phyloP scores from a whole-genome alignment of 306 rosid species.

The Hippophae rhamnoides region DNA sequence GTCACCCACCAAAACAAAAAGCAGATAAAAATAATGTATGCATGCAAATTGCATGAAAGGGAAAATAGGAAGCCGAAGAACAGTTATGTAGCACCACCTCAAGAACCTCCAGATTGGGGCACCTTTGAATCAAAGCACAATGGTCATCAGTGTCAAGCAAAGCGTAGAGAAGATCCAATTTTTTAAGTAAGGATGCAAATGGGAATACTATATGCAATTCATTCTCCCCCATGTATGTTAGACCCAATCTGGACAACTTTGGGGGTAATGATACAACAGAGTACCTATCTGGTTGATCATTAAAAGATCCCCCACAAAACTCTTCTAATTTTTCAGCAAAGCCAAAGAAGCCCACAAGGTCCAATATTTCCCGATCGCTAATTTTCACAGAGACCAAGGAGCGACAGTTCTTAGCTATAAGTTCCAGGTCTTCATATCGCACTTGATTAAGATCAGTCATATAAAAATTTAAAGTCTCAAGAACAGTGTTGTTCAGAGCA shows the following conservation, averaged over 20 bases:
- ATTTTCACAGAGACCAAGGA: conserved; percentile 67
- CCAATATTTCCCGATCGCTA: conserved; percentile 63
- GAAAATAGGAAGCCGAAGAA: conserved; percentile 1
- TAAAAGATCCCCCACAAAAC: conserved; percentile 83
- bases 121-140: conserved; percentile 64
- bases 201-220: conserved; percentile 79
- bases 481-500: conserved; percentile 72
- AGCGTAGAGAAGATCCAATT: conserved; percentile 79
- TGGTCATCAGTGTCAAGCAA: conserved; percentile 88
- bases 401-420: conserved; percentile 66
- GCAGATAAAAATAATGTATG: too few relatives aligned
- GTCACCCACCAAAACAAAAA: too few relatives aligned
- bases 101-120: conserved; percentile 83
- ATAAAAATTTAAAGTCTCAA: conserved; percentile 77
- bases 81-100: conserved; percentile 42
- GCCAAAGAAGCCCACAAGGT: conserved; percentile 58
- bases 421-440: conserved; percentile 71
- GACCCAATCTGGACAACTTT: conserved; percentile 57
- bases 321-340: conserved; percentile 58
- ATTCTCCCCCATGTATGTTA: conserved; percentile 60
- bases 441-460: conserved; percentile 55
- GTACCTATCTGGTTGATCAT: conserved; percentile 45
- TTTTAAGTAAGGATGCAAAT: conserved; percentile 49
- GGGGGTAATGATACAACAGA: conserved; percentile 44
- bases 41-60: neutral